phyloP scores from a whole-genome alignment of 306 rosid species.

The Trichosanthes cucumerina region DNA sequence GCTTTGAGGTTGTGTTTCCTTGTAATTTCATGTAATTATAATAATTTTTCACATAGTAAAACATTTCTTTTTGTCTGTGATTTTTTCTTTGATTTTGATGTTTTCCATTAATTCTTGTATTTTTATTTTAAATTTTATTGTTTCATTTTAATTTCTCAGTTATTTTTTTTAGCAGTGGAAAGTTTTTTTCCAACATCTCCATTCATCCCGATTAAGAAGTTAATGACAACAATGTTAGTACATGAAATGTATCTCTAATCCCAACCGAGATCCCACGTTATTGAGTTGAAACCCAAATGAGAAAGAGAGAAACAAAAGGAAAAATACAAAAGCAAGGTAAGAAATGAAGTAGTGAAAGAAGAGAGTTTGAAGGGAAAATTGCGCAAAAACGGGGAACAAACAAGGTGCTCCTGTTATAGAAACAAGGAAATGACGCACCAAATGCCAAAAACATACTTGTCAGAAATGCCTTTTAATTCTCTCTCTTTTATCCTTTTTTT shows the following conservation, averaged over 20 bases:
- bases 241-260: background rate
- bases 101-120: too few species aligned
- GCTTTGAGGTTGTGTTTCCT: too few species aligned
- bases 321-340: background rate
- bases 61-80: too few species aligned
- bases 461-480: background rate
- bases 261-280: background rate
- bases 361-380: background rate
- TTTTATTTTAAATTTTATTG: too few species aligned
- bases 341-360: background rate
- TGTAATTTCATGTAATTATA: too few species aligned
- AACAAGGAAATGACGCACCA: constrained; percentile 4
- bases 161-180: too few species aligned
- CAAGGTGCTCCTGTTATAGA: background rate
- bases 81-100: too few species aligned
- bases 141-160: too few species aligned
- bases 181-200: too few species aligned
- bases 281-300: background rate
- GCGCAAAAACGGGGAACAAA: constrained; percentile 3
- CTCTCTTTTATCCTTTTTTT: background rate
- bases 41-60: too few species aligned
- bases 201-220: too few species aligned
- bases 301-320: background rate
- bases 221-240: too few species aligned
- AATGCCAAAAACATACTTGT: background rate